Percentiles rank a stretch among this genome's conserved stretches.
phyloP scores from a whole-genome alignment of 306 rosid species.

The Cucurbita moschata region DNA sequence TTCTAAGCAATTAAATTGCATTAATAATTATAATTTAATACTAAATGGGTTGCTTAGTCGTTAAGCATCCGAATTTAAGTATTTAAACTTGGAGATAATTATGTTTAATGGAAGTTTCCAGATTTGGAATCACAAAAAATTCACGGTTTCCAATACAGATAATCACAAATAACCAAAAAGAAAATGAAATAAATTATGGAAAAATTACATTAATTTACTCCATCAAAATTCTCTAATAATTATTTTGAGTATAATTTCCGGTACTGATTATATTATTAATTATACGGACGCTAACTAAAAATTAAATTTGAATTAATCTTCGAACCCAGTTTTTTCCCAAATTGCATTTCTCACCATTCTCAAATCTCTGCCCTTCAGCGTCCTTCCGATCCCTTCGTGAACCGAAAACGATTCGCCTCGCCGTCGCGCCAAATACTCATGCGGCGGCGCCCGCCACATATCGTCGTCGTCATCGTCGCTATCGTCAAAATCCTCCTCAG shows the following conservation, averaged over 20 bases:
- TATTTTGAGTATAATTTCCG: not conserved
- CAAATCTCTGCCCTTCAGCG: constrained; percentile 80
- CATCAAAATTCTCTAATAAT: not conserved
- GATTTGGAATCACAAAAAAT: not conserved
- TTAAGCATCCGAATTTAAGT: not conserved
- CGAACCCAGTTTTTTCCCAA: constrained; percentile 78
- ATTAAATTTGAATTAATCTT: constrained; percentile 17
- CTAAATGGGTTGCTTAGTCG: not conserved
- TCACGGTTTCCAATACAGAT: not conserved
- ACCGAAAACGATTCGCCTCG: constrained; percentile 73
- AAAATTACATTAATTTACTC: not conserved
- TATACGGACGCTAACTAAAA: not conserved
- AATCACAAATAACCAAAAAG: not conserved
- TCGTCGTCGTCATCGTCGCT: not conserved
- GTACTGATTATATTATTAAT: not conserved
- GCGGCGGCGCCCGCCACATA: constrained; percentile 46
- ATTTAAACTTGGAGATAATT: not conserved
- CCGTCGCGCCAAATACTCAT: constrained; percentile 65
- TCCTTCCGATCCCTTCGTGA: constrained; percentile 90
- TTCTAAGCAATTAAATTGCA: not conserved
- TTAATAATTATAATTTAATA: not conserved
- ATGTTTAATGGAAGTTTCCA: not conserved
- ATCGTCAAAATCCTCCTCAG: constrained; percentile 13
- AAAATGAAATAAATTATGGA: not conserved
- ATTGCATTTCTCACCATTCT: constrained; percentile 78